A percentile compares a stretch with the other conserved stretches of the same genome.
Conservation (phyloP, 371 early-diverging fungal genomes). For the Coelomomyces lativittatus region DNA sequence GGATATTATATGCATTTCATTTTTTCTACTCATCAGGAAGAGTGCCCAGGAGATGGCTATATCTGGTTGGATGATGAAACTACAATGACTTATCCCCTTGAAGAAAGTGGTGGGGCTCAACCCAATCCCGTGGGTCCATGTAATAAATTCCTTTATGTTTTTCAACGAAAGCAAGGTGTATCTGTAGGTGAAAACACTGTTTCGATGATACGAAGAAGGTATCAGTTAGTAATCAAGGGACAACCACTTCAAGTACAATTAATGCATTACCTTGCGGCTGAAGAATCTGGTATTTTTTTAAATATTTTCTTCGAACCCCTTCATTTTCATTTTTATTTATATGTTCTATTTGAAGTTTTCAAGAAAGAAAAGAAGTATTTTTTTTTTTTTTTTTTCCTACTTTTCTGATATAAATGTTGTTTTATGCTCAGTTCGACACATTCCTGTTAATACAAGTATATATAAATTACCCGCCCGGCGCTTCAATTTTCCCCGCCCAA, state of each 20-base stretch:
- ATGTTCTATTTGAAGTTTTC: neutral
- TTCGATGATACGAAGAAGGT: constrained; percentile 1
- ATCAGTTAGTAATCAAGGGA: neutral
- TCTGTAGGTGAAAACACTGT: neutral
- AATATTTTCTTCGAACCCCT: neutral
- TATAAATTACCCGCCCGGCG: neutral
- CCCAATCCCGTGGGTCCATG: neutral
- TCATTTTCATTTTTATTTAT: neutral
- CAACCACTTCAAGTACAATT: constrained; percentile 1
- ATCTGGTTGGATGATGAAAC: neutral
- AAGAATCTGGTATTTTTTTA: neutral
- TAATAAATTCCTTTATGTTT: neutral
- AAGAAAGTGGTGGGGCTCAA: neutral
- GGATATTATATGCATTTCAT: constrained; percentile 1
- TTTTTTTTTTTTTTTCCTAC: neutral
- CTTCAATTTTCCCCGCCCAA: neutral
- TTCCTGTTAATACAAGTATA: neutral
- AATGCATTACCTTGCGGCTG: constrained; percentile 1
- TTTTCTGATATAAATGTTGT: neutral
- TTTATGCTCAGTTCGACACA: neutral
- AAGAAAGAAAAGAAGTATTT: neutral
- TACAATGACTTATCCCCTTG: neutral
- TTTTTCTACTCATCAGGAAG: neutral
- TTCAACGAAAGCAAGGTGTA: neutral
- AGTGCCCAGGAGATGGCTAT: constrained; percentile 1